phyloP scores from a whole-genome alignment of 192 early-diverging fungal genomes.

The Martensiomyces pterosporus region DNA sequence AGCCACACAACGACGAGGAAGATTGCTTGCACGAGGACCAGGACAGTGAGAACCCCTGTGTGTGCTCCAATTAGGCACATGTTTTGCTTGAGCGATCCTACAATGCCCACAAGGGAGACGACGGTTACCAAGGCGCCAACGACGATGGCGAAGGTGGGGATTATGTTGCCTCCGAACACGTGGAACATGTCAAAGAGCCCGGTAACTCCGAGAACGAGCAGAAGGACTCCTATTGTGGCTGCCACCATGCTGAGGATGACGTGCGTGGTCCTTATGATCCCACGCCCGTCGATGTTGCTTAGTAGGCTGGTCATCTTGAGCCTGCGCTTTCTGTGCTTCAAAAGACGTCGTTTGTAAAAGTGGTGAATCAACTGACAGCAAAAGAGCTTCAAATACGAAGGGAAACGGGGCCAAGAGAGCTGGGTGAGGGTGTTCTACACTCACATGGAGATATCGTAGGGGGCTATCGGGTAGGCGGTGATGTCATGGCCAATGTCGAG shows the following conservation, averaged over 20 bases:
- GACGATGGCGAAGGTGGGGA: slow-evolving; percentile 39
- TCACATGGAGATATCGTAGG: too few relatives aligned
- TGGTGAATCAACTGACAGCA: too few relatives aligned
- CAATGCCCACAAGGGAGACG: slow-evolving; percentile 47
- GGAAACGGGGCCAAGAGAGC: too few relatives aligned
- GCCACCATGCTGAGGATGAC: slow-evolving; percentile 30
- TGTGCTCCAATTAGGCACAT: slow-evolving; percentile 30
- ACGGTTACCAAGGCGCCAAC: slow-evolving; percentile 40
- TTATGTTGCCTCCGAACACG: slow-evolving; percentile 36
- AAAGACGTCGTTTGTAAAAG: too few relatives aligned
- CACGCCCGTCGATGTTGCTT: slow-evolving; percentile 13
- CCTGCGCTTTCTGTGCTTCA: too few relatives aligned
- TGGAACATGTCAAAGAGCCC: slow-evolving; percentile 21
- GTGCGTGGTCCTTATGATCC: slow-evolving; percentile 17
- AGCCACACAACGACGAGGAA: slow-evolving; percentile 25
- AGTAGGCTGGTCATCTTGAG: too few relatives aligned
- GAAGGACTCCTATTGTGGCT: slow-evolving; percentile 19
- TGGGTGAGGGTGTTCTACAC: too few relatives aligned
- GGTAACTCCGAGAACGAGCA: slow-evolving; percentile 17
- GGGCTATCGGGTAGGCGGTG: too few relatives aligned
- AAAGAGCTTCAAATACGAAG: too few relatives aligned
- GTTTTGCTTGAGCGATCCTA: slow-evolving; percentile 47
- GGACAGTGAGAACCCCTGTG: slow-evolving; percentile 26
- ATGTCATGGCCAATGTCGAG: too few relatives aligned
- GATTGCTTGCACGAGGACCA: slow-evolving; percentile 23